Evolutionary conservation across 176 grass and related monocot genomes (phyloP).

Genomic region (Triticum monococcum): DNA sequence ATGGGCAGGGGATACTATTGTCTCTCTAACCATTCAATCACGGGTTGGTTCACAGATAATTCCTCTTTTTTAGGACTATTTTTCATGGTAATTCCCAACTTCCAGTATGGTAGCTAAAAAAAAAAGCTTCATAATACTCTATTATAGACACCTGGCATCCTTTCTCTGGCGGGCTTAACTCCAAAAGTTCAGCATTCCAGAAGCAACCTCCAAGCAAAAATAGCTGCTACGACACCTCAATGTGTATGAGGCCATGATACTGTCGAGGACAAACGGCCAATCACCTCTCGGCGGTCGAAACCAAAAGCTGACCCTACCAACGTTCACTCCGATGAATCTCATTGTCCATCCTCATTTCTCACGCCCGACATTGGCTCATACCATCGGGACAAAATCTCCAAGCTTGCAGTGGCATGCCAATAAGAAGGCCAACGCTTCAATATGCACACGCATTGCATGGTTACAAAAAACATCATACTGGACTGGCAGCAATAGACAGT

Average conservation of each 20-base stretch:
- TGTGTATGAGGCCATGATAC: slow-evolving; percentile 28
- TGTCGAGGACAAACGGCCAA: slow-evolving; percentile 17
- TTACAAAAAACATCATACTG: slow-evolving; percentile 10
- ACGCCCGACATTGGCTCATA: slow-evolving; percentile 24
- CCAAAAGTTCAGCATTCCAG: slow-evolving; percentile 24
- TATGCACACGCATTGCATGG: slow-evolving; percentile 6
- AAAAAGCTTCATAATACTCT: neutral
- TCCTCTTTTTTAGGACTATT: too few species aligned
- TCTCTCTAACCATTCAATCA: too few species aligned
- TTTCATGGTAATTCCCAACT: too few species aligned
- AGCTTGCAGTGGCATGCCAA: slow-evolving; percentile 24
- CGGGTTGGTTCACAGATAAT: too few species aligned
- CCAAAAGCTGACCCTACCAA: slow-evolving; percentile 13
- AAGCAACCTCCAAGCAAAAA: neutral
- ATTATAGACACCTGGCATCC: neutral
- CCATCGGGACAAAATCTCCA: slow-evolving; percentile 28
- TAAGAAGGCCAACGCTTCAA: slow-evolving; percentile 1
- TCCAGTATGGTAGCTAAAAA: neutral
- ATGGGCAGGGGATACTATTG: too few species aligned
- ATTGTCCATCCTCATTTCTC: slow-evolving; percentile 36
- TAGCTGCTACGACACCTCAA: neutral
- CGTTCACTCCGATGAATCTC: slow-evolving; percentile 36
- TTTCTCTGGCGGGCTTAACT: neutral
- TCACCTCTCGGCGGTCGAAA: slow-evolving; percentile 27
- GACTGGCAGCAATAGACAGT: neutral